A percentile compares a stretch with the other conserved stretches of the same genome.
These are phyloP conservation scores for Arthrobotrys megalospora DNA, from an alignment of 2,329 filamentous ascomycete genomes.

Conservation along the genomic window DNA sequence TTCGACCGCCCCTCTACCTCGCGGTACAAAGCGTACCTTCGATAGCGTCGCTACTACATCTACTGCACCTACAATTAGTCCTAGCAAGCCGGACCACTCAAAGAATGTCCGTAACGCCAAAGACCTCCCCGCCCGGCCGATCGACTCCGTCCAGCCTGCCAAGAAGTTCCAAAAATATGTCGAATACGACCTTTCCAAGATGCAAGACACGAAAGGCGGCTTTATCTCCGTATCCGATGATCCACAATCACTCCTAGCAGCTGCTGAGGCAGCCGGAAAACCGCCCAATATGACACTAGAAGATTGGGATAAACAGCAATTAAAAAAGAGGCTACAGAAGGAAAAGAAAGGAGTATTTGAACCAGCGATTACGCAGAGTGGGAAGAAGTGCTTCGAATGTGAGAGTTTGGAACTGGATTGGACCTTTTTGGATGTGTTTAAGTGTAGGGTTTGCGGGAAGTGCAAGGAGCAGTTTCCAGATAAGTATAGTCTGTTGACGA, in stretches of 20 bases:
- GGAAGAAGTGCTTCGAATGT: constrained; percentile 88
- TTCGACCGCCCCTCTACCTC: constrained; percentile 70
- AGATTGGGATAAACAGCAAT: constrained; percentile 90
- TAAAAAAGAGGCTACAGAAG: constrained; percentile 77
- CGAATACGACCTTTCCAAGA: constrained; percentile 97
- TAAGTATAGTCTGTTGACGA: constrained; percentile 94
- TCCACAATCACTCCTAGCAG: constrained; percentile 79
- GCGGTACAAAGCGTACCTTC: constrained; percentile 81
- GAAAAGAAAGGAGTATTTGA: constrained; percentile 87
- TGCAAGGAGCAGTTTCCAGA: constrained; percentile 94
- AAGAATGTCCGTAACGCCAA: constrained; percentile 50
- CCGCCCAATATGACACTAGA: constrained; percentile 89
- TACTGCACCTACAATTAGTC: constrained; percentile 72
- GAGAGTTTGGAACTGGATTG: constrained; percentile 89
- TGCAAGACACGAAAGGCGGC: constrained; percentile 97
- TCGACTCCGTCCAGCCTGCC: constrained; percentile 77
- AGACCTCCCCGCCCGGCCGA: constrained; percentile 65
- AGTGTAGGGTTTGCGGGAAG: constrained; percentile 79
- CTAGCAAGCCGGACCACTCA: constrained; percentile 66
- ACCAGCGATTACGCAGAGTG: constrained; percentile 79
- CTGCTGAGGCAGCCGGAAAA: constrained; percentile 74
- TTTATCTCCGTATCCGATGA: constrained; percentile 94
- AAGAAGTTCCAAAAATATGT: constrained; percentile 94
- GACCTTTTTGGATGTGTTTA: constrained; percentile 91
- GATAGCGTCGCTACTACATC: constrained; percentile 73